Percentiles rank a stretch among this genome's conserved stretches.
Evolutionary conservation across 768 basidiomycete genomes (phyloP).

Genomic region (Mycena galericulata): DNA sequence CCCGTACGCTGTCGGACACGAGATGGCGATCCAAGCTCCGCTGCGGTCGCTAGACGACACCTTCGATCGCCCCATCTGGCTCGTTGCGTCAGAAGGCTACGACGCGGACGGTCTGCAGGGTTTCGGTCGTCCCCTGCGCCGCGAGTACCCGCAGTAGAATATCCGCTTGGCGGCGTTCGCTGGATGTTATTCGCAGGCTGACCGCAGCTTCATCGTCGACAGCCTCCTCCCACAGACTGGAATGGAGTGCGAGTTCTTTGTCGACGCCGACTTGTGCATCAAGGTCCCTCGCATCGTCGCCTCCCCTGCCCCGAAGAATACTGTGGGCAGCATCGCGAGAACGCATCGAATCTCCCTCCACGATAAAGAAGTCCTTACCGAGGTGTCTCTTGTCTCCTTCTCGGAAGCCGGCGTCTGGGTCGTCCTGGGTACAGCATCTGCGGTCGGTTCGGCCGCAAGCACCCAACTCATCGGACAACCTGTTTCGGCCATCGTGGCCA

Average conservation of each 20-base stretch:
- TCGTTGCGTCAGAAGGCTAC: background rate
- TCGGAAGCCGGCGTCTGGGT: background rate
- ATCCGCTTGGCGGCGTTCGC: constrained; percentile 1
- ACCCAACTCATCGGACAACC: background rate
- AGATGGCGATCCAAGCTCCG: background rate
- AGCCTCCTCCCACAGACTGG: background rate
- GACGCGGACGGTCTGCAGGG: background rate
- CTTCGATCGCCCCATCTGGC: background rate
- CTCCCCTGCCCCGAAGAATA: background rate
- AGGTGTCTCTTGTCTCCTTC: background rate
- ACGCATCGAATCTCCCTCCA: background rate
- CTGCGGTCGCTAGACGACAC: background rate
- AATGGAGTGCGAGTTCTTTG: constrained; percentile 1
- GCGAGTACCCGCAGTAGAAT: background rate
- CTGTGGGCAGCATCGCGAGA: background rate
- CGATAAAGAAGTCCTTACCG: background rate
- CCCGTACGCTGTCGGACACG: background rate
- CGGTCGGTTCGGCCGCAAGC: background rate
- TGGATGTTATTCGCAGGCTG: background rate
- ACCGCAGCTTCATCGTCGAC: background rate
- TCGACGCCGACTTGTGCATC: background rate
- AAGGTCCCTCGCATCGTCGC: background rate
- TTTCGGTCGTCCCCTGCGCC: background rate
- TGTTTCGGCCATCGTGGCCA: background rate
- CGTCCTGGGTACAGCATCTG: background rate